phyloP scores from a whole-genome alignment of 352 stramenopile species.

The Phytopythium ostracodes region DNA sequence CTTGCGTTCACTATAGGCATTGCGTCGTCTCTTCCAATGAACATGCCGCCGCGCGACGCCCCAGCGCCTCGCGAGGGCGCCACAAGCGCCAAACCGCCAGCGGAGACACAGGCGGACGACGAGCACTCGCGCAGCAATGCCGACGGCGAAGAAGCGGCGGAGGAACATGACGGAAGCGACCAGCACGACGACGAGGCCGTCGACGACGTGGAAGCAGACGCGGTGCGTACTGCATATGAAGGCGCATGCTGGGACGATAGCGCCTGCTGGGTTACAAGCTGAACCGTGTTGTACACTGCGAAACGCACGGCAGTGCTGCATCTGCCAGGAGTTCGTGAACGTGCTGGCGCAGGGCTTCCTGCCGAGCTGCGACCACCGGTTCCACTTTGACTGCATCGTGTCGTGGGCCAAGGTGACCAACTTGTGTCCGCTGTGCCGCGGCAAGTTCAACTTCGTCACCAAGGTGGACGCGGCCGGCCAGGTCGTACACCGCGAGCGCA shows the following conservation, averaged over 20 bases:
- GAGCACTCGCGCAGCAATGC: neutral
- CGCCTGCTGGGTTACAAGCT: neutral
- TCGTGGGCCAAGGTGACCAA: constrained; percentile 83
- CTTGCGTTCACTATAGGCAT: neutral
- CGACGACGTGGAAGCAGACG: constrained; percentile 32
- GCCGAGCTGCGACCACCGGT: constrained; percentile 65
- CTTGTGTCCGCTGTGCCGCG: constrained; percentile 79
- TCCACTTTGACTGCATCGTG: constrained; percentile 84
- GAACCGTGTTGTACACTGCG: neutral
- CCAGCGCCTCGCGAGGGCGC: too few relatives aligned
- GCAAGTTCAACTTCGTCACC: constrained; percentile 56
- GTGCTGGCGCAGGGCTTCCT: constrained; percentile 50
- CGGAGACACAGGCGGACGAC: neutral
- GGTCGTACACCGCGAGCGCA: constrained; percentile 27
- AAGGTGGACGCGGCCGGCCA: constrained; percentile 31
- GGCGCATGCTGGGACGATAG: too few relatives aligned
- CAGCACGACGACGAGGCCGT: constrained; percentile 16
- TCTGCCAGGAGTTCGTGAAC: constrained; percentile 73
- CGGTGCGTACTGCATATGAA: constrained; percentile 11
- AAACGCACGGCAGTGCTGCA: constrained; percentile 85
- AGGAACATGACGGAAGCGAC: constrained; percentile 14
- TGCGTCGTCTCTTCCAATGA: neutral
- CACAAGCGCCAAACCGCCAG: neutral
- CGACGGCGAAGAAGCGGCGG: constrained; percentile 2
- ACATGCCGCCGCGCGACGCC: neutral